Evolutionary conservation across 352 stramenopile genomes (phyloP).

Genomic region (Phytophthora multivora): DNA sequence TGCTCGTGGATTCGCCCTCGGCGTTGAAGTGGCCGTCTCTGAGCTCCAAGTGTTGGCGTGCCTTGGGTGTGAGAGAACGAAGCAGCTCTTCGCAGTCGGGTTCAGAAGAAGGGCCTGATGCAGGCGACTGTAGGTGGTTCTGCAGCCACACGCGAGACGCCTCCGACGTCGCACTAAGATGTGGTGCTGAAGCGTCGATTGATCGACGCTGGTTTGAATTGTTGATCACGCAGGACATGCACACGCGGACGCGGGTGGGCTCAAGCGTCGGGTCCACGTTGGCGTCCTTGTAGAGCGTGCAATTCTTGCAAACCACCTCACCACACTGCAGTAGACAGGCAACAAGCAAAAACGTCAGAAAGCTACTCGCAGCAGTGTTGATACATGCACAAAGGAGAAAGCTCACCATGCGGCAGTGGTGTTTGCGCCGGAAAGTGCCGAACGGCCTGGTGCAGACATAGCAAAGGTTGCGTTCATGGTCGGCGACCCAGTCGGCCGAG

Average conservation of each 20-base stretch:
- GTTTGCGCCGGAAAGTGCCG: constrained; percentile 82
- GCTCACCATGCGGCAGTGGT: constrained; percentile 85
- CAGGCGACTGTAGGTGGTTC: constrained; percentile 67
- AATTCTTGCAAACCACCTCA: constrained; percentile 83
- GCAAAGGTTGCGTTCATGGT: constrained; percentile 73
- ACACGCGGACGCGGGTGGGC: constrained; percentile 76
- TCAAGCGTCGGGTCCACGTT: constrained; percentile 50
- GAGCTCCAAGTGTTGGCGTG: constrained; percentile 16
- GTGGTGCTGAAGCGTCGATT: constrained; percentile 4
- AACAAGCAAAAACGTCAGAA: constrained; percentile 4
- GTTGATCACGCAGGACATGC: constrained; percentile 79
- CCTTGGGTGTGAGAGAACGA: constrained; percentile 22
- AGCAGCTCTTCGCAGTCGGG: constrained; percentile 44
- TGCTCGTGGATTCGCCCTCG: constrained; percentile 35
- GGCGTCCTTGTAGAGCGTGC: constrained; percentile 76
- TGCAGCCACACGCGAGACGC: constrained; percentile 61
- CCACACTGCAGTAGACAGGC: constrained; percentile 50
- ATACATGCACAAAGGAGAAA: not conserved
- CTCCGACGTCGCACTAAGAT: constrained; percentile 34
- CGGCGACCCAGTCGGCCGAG: constrained; percentile 74
- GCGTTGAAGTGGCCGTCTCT: constrained; percentile 40
- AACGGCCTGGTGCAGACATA: constrained; percentile 82
- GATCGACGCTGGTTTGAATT: constrained; percentile 28
- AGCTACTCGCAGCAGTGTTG: not conserved
- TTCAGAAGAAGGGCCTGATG: constrained; percentile 40